Base-by-base conservation (phyloP, 805 yeast genomes). In the Lipomyces mesembrius region DNA sequence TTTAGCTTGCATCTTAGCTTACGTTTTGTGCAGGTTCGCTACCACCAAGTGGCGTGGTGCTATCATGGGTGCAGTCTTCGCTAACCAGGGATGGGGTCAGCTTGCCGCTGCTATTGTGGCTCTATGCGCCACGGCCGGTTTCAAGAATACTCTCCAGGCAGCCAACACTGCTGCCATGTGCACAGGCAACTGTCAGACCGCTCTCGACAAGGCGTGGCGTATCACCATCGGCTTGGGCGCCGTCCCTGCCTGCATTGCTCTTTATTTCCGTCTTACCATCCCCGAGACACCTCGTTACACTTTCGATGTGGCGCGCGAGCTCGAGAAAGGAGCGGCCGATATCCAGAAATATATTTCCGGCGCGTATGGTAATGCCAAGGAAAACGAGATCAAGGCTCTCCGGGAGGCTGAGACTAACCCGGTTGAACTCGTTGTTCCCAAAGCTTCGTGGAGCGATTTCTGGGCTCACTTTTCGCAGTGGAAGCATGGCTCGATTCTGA, bases 31-130 rank as follows among this genome's bases (percentile, higher is more conserved):
- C 27, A 25, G 27, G 27, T 92, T 92, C 76, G 85, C 97, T 34
- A 91, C 97, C 67, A 92, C 97, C 72, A 91, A 90, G 80, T 92
- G 97, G 96, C 90, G 97, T 87, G 97, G 97, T 85, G 97, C 97
- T 72, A 91, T 91, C 74, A 92, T 92, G 97, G 92, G 91, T 77
- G 96, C 97, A 35, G 97, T 92, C 65, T 93, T 93, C 79, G 94
- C 97, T 65, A 92, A 92, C 83, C 98, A 93, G 82, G 98, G 97
- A 80, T 87, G 95, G 88, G 98, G 98, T 79, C 97, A 93, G 83
- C 85, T 92, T 68, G 76, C 87, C 22, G 97, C 92, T 68, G 97
- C 97, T 86, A 83, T 92, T 72, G 90, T 92, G 74, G 91, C 96
- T 65, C 80, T 92, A 69, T 76, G 90, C 66, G 83, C 87, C 76